Base-by-base conservation (phyloP, 2,329 filamentous ascomycete genomes). In the Fusarium acutatum region DNA sequence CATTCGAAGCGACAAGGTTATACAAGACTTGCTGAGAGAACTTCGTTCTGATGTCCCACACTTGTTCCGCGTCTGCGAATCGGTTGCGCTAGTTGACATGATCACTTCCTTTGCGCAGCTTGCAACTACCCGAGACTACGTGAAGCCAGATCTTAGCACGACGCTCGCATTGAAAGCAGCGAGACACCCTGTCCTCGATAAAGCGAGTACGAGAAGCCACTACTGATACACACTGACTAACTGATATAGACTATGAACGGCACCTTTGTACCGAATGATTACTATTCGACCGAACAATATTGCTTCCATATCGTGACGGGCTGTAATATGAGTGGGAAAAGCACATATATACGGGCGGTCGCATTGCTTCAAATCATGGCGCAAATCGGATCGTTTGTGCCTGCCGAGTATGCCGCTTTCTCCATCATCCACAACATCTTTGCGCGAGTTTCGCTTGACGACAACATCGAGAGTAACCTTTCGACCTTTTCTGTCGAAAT, bases 321-420 rank as follows among this genome's bases (percentile, higher is more conserved):
- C 7, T 97, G 94, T 80, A 99, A 99, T 77, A 99, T 99, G 96
- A 97, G 94, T 76, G 96, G 95, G 2, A 99, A 98, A 81, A 97
- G 93, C 72, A 99, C 95, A 0, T 98, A 98, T 78, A 97, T 98
- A 71, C 91, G 94, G 56, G 92, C 93, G 4, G 86, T 97, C 30
- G 94, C 96, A 1, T 84, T 99, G 37, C 90, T 97, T 79, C 90
- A 93, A 49, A 91, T 99, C 65, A 98, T 99, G 95, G 94, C 94
- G 2, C 96, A 99, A 78, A 91, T 98, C 58, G 96, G 95, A 7
- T 93, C 91, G 76, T 98, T 97, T 80, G 92, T 98, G 3, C 96
- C 96, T 1, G 96, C 95, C 0, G 86, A 91, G 35, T 96, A 94
- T 78, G 96, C 95, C 0, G 90, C 91, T 0, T 93, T 98, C 71